These are phyloP conservation scores for Rhodosporidiobolus sp. DNA, from an alignment of 768 basidiomycete genomes.

Conservation along the genomic window DNA sequence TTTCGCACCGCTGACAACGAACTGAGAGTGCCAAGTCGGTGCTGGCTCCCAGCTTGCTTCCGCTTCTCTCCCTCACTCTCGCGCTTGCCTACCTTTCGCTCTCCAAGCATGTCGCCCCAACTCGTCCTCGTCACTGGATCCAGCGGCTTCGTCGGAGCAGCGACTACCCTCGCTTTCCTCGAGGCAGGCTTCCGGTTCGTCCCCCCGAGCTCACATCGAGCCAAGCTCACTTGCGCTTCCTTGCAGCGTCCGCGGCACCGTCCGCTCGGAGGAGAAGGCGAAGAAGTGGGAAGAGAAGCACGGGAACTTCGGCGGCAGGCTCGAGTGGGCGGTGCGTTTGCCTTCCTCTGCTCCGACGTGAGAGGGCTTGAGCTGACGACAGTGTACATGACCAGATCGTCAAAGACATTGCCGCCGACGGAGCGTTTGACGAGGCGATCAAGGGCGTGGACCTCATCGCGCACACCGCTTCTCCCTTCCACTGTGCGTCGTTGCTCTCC, in stretches of 20 bases:
- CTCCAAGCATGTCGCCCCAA: slow-evolving; percentile 9
- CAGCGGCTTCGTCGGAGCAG: slow-evolving; percentile 17
- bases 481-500: no score
- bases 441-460: slow-evolving; percentile 68
- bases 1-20: no score
- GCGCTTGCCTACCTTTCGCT: no score
- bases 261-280: slow-evolving; percentile 63
- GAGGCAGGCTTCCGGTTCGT: slow-evolving; percentile 13
- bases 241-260: slow-evolving; percentile 60
- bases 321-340: slow-evolving; percentile 56
- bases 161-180: slow-evolving; percentile 6
- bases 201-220: background rate
- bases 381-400: slow-evolving; percentile 51
- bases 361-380: no score
- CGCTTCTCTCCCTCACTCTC: background rate
- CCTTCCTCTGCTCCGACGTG: no score
- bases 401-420: slow-evolving; percentile 59
- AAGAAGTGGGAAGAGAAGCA: slow-evolving; percentile 57
- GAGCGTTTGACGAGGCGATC: slow-evolving; percentile 75
- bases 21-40: no score
- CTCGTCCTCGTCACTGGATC: slow-evolving; percentile 33
- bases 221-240: background rate
- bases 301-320: slow-evolving; percentile 49
- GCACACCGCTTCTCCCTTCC: slow-evolving; percentile 53
- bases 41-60: no score